Percentiles rank a stretch among this genome's conserved stretches.
Conservation (phyloP, 768 basidiomycete species). For the Pholiota conissans region DNA sequence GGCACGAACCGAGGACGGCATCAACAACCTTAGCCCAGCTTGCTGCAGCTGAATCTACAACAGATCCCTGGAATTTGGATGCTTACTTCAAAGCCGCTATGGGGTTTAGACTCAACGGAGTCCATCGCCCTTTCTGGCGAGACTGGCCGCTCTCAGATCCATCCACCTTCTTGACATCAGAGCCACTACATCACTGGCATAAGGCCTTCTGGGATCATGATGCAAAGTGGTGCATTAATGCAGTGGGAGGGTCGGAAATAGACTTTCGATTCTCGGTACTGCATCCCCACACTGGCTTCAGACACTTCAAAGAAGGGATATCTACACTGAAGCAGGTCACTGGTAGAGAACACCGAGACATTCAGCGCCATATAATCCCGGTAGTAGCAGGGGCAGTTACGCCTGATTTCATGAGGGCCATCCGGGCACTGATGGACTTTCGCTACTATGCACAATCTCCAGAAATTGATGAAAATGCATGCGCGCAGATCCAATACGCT, state of each 20-base stretch:
- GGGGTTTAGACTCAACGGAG: slow-evolving; percentile 27
- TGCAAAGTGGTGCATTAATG: slow-evolving; percentile 35
- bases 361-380: slow-evolving; percentile 34
- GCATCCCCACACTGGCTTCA: slow-evolving; percentile 31
- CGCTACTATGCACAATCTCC: slow-evolving; percentile 33
- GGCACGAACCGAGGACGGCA: slow-evolving; percentile 23
- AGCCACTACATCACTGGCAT: slow-evolving; percentile 39
- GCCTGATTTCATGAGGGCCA: slow-evolving; percentile 26
- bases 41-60: slow-evolving; percentile 1
- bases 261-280: slow-evolving; percentile 37
- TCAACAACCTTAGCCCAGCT: slow-evolving; percentile 21
- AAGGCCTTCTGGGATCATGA: slow-evolving; percentile 39
- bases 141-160: slow-evolving; percentile 35
- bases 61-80: not conserved
- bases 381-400: slow-evolving; percentile 34
- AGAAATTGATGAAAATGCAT: slow-evolving; percentile 20
- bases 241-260: slow-evolving; percentile 30
- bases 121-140: slow-evolving; percentile 36
- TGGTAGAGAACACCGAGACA: slow-evolving; percentile 35
- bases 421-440: slow-evolving; percentile 38
- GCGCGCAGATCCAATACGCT: slow-evolving; percentile 16
- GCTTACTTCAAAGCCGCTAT: slow-evolving; percentile 10
- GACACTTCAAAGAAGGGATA: slow-evolving; percentile 39
- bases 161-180: slow-evolving; percentile 31
- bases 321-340: slow-evolving; percentile 42